These are phyloP conservation scores for Cladosporium sp. DNA, from an alignment of 2,329 filamentous ascomycete genomes.

Conservation along the genomic window DNA sequence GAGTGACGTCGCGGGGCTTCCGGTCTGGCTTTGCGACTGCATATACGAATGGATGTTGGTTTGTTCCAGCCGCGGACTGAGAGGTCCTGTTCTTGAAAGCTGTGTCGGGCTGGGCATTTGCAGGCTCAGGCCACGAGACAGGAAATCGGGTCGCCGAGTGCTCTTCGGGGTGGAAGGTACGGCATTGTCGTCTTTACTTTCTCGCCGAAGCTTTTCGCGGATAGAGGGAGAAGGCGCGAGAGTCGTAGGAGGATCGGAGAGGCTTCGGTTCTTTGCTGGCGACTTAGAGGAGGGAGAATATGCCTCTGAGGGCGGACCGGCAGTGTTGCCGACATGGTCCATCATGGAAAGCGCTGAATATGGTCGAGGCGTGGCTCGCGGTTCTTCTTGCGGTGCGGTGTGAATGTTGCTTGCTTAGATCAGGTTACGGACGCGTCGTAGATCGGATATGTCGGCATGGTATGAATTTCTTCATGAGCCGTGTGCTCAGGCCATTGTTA, in stretches of 20 bases:
- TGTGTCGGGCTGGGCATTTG: conserved; percentile 55
- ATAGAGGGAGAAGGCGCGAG: conserved; percentile 45
- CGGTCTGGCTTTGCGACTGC: conserved; percentile 41
- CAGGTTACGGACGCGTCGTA: not conserved
- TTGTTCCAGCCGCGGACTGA: conserved; percentile 27
- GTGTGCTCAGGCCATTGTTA: too few relatives aligned
- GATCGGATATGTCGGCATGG: not conserved
- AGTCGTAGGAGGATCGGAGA: conserved; percentile 37
- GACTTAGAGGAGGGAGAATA: conserved; percentile 5
- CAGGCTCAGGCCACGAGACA: conserved; percentile 62
- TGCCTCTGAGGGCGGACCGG: conserved; percentile 1
- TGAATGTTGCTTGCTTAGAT: not conserved
- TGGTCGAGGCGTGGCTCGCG: not conserved
- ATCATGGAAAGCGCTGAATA: not conserved
- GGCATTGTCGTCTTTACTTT: conserved; percentile 42
- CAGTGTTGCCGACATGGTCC: not conserved
- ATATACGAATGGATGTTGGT: conserved; percentile 34
- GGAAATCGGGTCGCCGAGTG: conserved; percentile 64
- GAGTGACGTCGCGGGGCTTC: conserved; percentile 70
- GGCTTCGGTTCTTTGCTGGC: conserved; percentile 37
- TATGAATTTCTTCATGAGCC: not conserved
- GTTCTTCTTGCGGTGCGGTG: not conserved
- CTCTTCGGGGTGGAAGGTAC: conserved; percentile 48
- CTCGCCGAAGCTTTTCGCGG: conserved; percentile 32
- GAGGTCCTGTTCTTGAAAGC: conserved; percentile 15